These are phyloP conservation scores for Apophysomyces variabilis DNA, from an alignment of 371 early-diverging fungal genomes.

Conservation along the genomic window DNA sequence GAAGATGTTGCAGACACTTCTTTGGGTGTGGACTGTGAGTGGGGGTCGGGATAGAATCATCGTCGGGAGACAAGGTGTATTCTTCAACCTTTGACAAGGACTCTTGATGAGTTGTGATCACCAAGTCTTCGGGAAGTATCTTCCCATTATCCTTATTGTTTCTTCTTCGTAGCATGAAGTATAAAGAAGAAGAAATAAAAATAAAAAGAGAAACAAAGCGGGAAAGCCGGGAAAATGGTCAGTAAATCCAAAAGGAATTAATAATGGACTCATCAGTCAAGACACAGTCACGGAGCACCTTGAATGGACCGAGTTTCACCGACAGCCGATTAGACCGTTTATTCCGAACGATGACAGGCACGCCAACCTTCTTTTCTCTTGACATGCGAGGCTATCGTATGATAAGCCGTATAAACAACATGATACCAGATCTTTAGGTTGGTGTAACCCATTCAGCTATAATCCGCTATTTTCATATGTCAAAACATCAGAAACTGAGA, in stretches of 20 bases:
- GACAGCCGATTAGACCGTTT: neutral
- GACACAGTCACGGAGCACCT: neutral
- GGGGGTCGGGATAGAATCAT: neutral
- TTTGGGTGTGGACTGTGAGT: neutral
- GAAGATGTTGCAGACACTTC: conserved; percentile 4
- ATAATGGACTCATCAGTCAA: neutral
- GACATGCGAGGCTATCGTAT: neutral
- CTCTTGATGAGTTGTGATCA: neutral
- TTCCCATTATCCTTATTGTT: conserved; percentile 2
- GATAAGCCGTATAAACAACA: neutral
- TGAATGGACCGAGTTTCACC: conserved; percentile 6
- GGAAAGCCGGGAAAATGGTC: neutral
- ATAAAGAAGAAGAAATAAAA: neutral
- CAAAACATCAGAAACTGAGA: neutral
- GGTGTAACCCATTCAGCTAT: neutral
- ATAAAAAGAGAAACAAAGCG: neutral
- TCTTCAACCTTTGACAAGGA: neutral
- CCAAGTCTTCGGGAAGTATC: neutral
- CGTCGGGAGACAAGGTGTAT: neutral
- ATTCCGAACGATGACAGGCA: conserved; percentile 1
- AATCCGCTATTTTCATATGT: conserved; percentile 2
- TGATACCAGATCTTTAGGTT: conserved; percentile 1
- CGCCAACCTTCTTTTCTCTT: neutral
- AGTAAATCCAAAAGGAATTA: neutral
- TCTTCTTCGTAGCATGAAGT: conserved; percentile 1